Evolutionary conservation across 441 rosid species (phyloP), one percentile per base, ranked within the genome.

Genomic region (Populus hybrid): DNA sequence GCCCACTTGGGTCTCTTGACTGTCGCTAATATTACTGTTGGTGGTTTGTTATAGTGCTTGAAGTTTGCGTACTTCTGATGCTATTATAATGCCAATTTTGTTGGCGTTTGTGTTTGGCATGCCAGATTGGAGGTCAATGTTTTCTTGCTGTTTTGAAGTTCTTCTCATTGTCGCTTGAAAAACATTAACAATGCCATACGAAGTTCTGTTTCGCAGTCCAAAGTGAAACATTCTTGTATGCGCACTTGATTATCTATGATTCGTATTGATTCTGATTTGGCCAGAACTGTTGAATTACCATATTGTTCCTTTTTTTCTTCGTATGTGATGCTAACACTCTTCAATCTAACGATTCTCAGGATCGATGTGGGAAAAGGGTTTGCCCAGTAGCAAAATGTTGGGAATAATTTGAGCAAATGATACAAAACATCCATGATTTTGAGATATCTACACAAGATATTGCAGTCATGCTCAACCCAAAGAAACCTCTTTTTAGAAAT

Each of bases 21-120:
- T 79, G 69, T 64, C 57, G 65, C 36, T 68, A 28, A 69, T 80
- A 77, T 84, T 79, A 71, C 75, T 35, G 66, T 66, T 74, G 81
- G 75, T 73, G 67, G 77, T n/a, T 81, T 73, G 77, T 66, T 73
- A n/a, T 35, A 46, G 50, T 77, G 75, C 67, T 71, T 64, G 16
- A 69, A 74, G 57, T 53, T 57, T 64, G 36, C 77, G 53, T 76
- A 46, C 72, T 77, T 42, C 16, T 2, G 50, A 42, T 81, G 77
- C 77, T 46, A 74, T 77, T 75, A 65, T 75, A 61, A 30, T 46
- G 63, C 30, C 30, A 67, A 23, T 38, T 74, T 74, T n/a, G 64
- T 20, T 30, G 42, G n/a, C 70, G 21, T 35, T 59, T 68, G 14
- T 69, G 46, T 61, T 38, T 66, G 66, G 50, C 67, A 66, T 10